A percentile compares a stretch with the other conserved stretches of the same genome.
Evolutionary conservation across 441 rosid genomes (phyloP).

Genomic region (Syzygium syzygioides): DNA sequence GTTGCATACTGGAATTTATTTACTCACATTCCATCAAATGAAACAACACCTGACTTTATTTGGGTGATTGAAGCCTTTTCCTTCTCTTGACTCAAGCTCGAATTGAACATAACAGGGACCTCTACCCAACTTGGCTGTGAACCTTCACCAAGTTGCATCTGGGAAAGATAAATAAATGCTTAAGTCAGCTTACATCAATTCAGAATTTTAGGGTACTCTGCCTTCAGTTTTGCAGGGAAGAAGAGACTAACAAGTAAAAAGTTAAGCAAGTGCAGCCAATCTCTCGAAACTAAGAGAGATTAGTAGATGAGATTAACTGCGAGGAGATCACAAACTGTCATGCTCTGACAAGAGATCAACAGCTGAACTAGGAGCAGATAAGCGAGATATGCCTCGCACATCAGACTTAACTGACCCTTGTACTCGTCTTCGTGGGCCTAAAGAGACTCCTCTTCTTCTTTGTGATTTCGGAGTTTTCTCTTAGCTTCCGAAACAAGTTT

Average conservation of each 20-base stretch:
- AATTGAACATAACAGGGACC: slow-evolving; percentile 24
- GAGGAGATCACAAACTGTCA: neutral
- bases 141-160: slow-evolving; percentile 54
- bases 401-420: neutral
- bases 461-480: neutral
- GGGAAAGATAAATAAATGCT: neutral
- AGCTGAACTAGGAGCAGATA: neutral
- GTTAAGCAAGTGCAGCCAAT: neutral
- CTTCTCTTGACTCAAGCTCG: slow-evolving; percentile 25
- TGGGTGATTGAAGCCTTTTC: slow-evolving; percentile 23
- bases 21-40: slow-evolving; percentile 52
- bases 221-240: neutral
- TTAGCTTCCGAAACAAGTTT: neutral
- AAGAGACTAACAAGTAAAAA: neutral
- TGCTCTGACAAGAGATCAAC: neutral
- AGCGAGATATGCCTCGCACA: neutral
- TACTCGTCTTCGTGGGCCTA: neutral
- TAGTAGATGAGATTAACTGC: neutral
- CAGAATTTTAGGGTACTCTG: neutral
- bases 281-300: neutral
- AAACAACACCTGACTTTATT: slow-evolving; percentile 51
- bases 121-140: slow-evolving; percentile 59
- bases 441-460: neutral
- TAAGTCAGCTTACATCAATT: neutral
- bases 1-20: neutral